A percentile compares a stretch with the other conserved stretches of the same genome.
Conservation (phyloP, 345 rosid genomes). For the Corchorus capsularis region DNA sequence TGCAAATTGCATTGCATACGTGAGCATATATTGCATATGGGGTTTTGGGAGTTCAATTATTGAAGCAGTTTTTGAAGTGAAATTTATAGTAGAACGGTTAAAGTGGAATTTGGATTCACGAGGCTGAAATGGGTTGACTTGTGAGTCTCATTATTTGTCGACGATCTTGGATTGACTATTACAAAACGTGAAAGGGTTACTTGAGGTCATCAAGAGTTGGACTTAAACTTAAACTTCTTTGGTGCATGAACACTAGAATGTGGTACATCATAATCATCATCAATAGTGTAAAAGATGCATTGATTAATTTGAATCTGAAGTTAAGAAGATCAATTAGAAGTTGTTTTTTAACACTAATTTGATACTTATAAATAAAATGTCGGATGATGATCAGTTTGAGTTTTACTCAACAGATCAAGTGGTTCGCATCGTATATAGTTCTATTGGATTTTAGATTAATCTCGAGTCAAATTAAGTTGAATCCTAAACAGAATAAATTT, state of each 20-base stretch:
- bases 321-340: not conserved
- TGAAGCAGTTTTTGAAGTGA: not conserved
- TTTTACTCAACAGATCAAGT: no score
- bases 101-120: slow-evolving; percentile 8
- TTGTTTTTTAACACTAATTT: not conserved
- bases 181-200: not conserved
- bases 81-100: not conserved
- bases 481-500: no score
- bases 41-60: not conserved
- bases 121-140: not conserved
- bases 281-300: not conserved
- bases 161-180: not conserved
- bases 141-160: not conserved
- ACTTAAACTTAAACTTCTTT: not conserved
- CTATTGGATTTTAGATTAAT: no score
- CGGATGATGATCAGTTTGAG: no score
- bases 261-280: not conserved
- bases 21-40: not conserved
- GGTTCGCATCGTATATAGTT: no score
- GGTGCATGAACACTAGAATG: not conserved
- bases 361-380: no score
- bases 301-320: not conserved
- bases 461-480: no score
- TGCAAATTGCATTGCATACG: not conserved
- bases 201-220: not conserved